Conservation (phyloP, 345 rosid genomes). For the Iberis pinnata region DNA sequence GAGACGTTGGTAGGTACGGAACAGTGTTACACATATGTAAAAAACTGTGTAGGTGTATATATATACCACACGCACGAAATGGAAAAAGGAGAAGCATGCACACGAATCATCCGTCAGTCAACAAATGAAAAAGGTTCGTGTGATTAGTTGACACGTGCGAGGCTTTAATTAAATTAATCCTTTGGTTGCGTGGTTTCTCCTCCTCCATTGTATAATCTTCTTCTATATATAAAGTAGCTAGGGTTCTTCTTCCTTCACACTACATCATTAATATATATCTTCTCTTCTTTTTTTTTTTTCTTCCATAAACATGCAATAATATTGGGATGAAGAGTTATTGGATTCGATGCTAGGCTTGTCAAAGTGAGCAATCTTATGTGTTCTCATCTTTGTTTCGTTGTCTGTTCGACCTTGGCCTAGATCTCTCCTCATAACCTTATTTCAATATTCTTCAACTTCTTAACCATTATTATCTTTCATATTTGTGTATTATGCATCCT, state of each 20-base stretch:
- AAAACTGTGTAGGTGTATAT: neutral
- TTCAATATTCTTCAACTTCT: neutral
- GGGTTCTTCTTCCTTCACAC: conserved; percentile 23
- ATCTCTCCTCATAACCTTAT: conserved; percentile 14
- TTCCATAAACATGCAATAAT: neutral
- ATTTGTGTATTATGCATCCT: neutral
- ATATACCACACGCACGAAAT: conserved; percentile 15
- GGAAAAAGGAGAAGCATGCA: conserved; percentile 12
- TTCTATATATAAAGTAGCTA: conserved; percentile 23
- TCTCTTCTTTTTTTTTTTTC: neutral
- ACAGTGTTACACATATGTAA: neutral
- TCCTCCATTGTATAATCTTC: conserved; percentile 25
- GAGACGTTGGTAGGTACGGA: conserved; percentile 26
- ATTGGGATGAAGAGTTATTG: conserved; percentile 18
- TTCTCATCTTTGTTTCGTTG: conserved; percentile 36
- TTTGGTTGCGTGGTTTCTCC: conserved; percentile 24
- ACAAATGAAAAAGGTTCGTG: conserved; percentile 18
- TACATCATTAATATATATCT: neutral
- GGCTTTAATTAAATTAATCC: conserved; percentile 17
- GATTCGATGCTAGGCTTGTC: conserved; percentile 30
- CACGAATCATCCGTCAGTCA: conserved; percentile 25
- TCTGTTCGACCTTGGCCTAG: conserved; percentile 36
- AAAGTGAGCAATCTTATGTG: conserved; percentile 33
- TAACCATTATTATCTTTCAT: conserved; percentile 2
- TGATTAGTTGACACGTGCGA: conserved; percentile 29